Conservation (phyloP, 306 rosid species). For the Prunus dulcis region DNA sequence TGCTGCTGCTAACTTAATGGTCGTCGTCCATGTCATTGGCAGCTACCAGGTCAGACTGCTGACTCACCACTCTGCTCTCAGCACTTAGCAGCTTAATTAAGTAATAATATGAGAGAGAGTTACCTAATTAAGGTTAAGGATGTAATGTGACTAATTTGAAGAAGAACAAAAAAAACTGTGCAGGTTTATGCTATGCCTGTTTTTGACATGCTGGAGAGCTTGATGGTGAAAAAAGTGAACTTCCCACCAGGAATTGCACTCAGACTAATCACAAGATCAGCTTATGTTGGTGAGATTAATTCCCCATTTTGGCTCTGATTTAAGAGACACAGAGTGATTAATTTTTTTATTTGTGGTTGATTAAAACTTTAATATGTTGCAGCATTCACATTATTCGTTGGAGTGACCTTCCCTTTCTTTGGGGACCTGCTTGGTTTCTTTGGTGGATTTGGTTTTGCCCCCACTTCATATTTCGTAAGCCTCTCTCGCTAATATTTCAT, state of each 20-base stretch:
- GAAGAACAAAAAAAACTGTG: neutral
- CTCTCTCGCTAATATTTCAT: neutral
- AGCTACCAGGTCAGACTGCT: slow-evolving; percentile 71
- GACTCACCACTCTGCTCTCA: neutral
- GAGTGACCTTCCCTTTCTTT: slow-evolving; percentile 88
- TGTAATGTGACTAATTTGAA: neutral
- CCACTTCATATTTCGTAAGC: slow-evolving; percentile 76
- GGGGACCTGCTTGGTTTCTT: slow-evolving; percentile 98
- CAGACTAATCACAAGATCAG: slow-evolving; percentile 69
- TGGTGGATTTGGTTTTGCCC: slow-evolving; percentile 94
- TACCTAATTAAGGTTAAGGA: neutral
- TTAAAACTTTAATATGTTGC: slow-evolving; percentile 15
- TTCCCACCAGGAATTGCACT: slow-evolving; percentile 65
- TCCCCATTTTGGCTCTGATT: neutral
- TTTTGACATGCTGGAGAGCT: slow-evolving; percentile 69
- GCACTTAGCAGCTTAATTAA: too few species aligned
- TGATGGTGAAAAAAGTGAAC: slow-evolving; percentile 49
- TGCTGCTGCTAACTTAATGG: slow-evolving; percentile 91
- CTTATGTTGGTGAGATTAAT: slow-evolving; percentile 61
- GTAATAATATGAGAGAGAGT: too few species aligned
- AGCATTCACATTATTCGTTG: slow-evolving; percentile 74
- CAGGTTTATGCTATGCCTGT: slow-evolving; percentile 94
- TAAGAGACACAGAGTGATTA: too few species aligned
- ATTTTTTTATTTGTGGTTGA: neutral
- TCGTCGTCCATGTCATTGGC: slow-evolving; percentile 84